phyloP scores from a whole-genome alignment of 2,329 filamentous ascomycete genomes.

The Colletotrichum eleusines region DNA sequence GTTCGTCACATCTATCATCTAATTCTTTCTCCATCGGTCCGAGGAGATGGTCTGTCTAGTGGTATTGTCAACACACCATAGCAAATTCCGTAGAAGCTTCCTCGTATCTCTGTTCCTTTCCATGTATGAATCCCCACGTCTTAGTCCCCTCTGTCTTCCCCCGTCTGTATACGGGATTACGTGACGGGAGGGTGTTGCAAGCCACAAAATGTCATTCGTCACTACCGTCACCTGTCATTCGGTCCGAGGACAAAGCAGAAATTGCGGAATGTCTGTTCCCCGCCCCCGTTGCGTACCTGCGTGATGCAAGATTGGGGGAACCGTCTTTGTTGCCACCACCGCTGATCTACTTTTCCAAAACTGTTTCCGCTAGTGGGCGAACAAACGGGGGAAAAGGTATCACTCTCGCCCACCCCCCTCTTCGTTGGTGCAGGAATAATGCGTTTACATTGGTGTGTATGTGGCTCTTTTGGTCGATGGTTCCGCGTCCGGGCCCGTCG shows the following conservation, averaged over 20 bases:
- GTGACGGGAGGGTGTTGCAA: conserved; percentile 9
- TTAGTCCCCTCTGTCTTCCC: not conserved
- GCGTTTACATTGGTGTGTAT: not conserved
- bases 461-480: not conserved
- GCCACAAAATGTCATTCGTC: conserved; percentile 36
- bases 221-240: no score
- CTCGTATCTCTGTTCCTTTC: not conserved
- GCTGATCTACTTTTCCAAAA: not conserved
- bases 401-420: not conserved
- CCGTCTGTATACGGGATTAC: not conserved
- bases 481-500: not conserved
- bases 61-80: not conserved
- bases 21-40: not conserved
- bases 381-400: not conserved
- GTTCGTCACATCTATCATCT: not conserved
- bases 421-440: conserved; percentile 16
- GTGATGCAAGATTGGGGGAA: conserved; percentile 14
- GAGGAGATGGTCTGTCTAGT: no score
- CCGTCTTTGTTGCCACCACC: not conserved
- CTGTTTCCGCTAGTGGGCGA: not conserved
- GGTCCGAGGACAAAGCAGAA: conserved; percentile 25
- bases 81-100: not conserved
- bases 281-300: conserved; percentile 28
- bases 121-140: not conserved
- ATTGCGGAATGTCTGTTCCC: not conserved